Conservation (phyloP, 345 rosid species). For the Toxicodendron radicans region DNA sequence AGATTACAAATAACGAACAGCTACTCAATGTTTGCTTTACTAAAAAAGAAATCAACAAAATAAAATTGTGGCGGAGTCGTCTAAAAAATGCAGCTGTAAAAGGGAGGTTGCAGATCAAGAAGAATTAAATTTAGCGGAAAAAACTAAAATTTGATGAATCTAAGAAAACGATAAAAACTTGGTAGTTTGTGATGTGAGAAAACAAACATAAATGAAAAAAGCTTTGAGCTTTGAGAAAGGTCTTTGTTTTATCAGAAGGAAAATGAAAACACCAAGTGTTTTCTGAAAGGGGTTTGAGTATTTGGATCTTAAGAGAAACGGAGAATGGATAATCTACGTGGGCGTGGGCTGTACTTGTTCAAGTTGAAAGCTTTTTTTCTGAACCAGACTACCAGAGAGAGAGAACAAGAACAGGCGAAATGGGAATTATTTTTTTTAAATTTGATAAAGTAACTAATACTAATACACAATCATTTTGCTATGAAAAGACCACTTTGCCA, state of each 20-base stretch:
- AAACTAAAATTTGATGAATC: slow-evolving; percentile 31
- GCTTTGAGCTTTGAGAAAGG: background rate
- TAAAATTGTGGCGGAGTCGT: slow-evolving; percentile 25
- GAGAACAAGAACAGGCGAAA: slow-evolving; percentile 7
- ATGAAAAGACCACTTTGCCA: slow-evolving; percentile 22
- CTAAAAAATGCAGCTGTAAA: slow-evolving; percentile 39
- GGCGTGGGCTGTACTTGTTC: slow-evolving; percentile 9
- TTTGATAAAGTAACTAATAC: slow-evolving; percentile 9
- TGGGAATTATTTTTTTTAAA: background rate
- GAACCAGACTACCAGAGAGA: background rate
- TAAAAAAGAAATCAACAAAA: too few relatives aligned
- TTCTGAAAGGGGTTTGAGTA: slow-evolving; percentile 1
- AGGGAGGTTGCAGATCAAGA: slow-evolving; percentile 22
- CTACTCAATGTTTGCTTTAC: background rate
- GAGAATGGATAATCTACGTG: background rate
- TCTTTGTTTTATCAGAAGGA: background rate
- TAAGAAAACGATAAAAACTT: slow-evolving; percentile 28
- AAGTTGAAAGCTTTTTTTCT: slow-evolving; percentile 14
- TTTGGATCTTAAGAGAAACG: slow-evolving; percentile 26
- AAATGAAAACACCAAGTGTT: slow-evolving; percentile 7
- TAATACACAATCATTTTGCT: background rate
- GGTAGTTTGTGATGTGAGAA: background rate
- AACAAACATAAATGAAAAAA: background rate
- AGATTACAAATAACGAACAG: slow-evolving; percentile 11
- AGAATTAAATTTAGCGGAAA: background rate